These are phyloP conservation scores for Kwoniella sp. DNA, from an alignment of 768 basidiomycete species.

Conservation along the genomic window DNA sequence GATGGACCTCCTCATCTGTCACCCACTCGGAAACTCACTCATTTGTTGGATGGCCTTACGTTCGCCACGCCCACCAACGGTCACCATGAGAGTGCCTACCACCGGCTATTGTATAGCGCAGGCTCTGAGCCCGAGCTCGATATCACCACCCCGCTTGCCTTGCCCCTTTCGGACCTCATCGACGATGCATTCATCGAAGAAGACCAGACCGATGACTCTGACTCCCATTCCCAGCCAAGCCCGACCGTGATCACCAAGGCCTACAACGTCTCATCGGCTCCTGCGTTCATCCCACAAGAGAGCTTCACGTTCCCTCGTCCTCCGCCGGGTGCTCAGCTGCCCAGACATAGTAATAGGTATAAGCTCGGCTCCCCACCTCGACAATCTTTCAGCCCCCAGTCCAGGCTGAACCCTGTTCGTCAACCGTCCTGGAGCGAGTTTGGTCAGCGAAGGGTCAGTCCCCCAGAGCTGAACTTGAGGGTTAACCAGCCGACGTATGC, in stretches of 20 bases:
- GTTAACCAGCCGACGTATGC: conserved; percentile 6
- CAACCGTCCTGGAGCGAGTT: conserved; percentile 14
- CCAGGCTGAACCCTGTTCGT: background rate
- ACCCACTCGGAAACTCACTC: conserved; percentile 23
- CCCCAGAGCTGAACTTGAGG: conserved; percentile 5
- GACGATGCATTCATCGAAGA: conserved; percentile 24
- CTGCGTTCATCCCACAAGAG: background rate
- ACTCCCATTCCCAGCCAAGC: background rate
- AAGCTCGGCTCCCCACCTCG: conserved; percentile 13
- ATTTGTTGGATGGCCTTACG: conserved; percentile 20
- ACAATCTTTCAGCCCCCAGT: conserved; percentile 1
- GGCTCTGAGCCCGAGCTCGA: conserved; percentile 22
- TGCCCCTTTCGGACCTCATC: conserved; percentile 21
- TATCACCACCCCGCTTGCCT: conserved; percentile 15
- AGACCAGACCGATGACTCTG: conserved; percentile 2
- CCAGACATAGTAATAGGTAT: background rate
- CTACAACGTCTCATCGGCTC: background rate
- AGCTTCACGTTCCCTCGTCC: conserved; percentile 8
- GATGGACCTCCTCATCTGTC: background rate
- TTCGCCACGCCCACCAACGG: conserved; percentile 18
- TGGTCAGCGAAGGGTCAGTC: background rate
- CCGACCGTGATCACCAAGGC: background rate
- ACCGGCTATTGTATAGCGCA: conserved; percentile 17
- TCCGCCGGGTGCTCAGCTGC: background rate
- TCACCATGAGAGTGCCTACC: conserved; percentile 2